These are phyloP conservation scores for Pseudogymnoascus sp. DNA, from an alignment of 2,329 filamentous ascomycete species.

Conservation along the genomic window DNA sequence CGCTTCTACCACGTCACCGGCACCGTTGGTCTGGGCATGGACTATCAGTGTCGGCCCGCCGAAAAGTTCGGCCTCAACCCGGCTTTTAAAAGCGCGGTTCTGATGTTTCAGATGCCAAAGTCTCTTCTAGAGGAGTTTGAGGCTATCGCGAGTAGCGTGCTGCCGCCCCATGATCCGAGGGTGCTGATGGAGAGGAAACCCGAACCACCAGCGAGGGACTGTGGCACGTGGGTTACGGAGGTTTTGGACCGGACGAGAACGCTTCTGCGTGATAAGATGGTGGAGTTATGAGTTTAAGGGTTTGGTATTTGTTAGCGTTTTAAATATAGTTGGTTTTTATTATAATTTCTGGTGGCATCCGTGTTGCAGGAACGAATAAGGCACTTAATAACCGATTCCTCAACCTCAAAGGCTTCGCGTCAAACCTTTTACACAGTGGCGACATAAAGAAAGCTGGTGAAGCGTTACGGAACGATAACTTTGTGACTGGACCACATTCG, in stretches of 20 bases:
- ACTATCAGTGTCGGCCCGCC: not conserved
- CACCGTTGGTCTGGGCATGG: not conserved
- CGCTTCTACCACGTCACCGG: conserved; percentile 4
- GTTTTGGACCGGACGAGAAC: conserved; percentile 10
- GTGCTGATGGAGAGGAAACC: not conserved
- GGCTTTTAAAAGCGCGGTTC: not conserved
- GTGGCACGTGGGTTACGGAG: conserved; percentile 34
- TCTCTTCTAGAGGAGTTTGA: not conserved
- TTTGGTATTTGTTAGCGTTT: not conserved
- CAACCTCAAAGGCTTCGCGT: not conserved
- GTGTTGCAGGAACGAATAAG: not conserved
- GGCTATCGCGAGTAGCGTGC: not conserved
- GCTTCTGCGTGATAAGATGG: not conserved
- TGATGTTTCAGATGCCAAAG: not conserved
- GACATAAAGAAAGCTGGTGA: not conserved
- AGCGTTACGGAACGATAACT: not conserved
- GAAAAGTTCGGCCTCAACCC: conserved; percentile 2
- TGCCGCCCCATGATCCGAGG: not conserved
- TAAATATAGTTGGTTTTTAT: not conserved
- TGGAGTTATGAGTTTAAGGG: not conserved
- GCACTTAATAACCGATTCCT: not conserved
- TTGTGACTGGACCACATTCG: not conserved
- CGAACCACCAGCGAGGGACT: not conserved
- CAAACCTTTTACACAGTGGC: not conserved
- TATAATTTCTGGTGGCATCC: not conserved